A percentile compares a stretch with the other conserved stretches of the same genome.
phyloP scores from a whole-genome alignment of 305 asterid genomes.

The Fraxinus baroniana region DNA sequence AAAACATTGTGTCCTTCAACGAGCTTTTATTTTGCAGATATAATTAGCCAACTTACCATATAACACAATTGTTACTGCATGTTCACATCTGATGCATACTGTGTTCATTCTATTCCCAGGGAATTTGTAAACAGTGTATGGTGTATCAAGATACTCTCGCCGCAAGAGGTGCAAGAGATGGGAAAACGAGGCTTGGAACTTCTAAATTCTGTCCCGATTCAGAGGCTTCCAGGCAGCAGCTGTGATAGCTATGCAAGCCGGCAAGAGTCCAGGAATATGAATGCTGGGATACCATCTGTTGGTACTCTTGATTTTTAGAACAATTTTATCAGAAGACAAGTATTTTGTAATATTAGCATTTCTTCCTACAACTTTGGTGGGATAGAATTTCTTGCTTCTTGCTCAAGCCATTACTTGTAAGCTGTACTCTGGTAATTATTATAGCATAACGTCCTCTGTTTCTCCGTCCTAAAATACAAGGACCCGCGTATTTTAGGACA shows the following conservation, averaged over 20 bases:
- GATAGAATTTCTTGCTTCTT: conserved; percentile 27
- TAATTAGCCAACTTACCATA: not conserved
- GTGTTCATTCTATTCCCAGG: conserved; percentile 38
- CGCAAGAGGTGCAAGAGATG: conserved; percentile 90
- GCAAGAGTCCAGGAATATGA: conserved; percentile 54
- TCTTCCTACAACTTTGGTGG: conserved; percentile 23
- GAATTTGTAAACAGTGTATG: conserved; percentile 83
- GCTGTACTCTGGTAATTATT: conserved; percentile 33
- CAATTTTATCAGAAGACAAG: conserved; percentile 6
- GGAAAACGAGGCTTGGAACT: conserved; percentile 68
- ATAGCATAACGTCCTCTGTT: conserved; percentile 14
- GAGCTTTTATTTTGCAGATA: not conserved
- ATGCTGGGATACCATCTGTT: conserved; percentile 58
- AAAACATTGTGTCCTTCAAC: not conserved
- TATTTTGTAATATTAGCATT: conserved; percentile 30
- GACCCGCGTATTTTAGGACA: not conserved
- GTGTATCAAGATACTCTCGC: conserved; percentile 90
- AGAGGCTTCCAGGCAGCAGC: conserved; percentile 36
- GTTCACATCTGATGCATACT: conserved; percentile 33
- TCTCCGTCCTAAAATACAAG: not conserved
- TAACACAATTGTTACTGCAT: not conserved
- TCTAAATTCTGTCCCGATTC: conserved; percentile 46
- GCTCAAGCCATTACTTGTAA: conserved; percentile 15
- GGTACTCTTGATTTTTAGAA: conserved; percentile 57
- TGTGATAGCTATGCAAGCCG: conserved; percentile 45